phyloP scores from a whole-genome alignment of 83 land plant genomes.

The Diphasiastrum complanatum region DNA sequence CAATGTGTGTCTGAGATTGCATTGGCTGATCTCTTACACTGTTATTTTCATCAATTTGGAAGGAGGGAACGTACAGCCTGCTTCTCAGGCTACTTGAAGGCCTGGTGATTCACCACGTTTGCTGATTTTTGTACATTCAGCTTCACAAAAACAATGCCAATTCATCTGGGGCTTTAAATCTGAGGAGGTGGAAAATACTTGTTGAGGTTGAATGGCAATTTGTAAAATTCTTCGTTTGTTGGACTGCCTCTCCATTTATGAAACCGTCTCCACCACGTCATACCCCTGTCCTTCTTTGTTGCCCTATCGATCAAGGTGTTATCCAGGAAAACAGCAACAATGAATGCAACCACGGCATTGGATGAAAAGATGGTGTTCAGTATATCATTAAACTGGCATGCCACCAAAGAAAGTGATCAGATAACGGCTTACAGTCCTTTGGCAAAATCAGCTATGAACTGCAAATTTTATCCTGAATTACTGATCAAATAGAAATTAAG shows the following conservation, averaged over 20 bases:
- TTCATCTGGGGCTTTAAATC: no score
- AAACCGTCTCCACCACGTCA: slow-evolving; percentile 95
- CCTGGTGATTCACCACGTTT: no score
- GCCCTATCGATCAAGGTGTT: slow-evolving; percentile 72
- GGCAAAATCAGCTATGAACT: not conserved
- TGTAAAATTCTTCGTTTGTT: slow-evolving; percentile 90
- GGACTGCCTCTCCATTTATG: slow-evolving; percentile 76
- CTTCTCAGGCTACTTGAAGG: no score
- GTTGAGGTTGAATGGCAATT: slow-evolving; percentile 90
- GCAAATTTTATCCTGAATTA: not conserved
- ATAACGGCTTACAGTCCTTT: not conserved
- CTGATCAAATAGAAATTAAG: not conserved
- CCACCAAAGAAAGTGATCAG: slow-evolving; percentile 5
- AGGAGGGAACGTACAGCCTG: no score
- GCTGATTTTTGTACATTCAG: no score
- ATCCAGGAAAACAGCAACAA: slow-evolving; percentile 72
- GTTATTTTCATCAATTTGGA: no score
- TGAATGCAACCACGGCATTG: slow-evolving; percentile 69
- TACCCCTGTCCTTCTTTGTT: slow-evolving; percentile 72
- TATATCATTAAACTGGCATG: slow-evolving; percentile 81
- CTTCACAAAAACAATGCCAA: no score
- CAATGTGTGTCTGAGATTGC: no score
- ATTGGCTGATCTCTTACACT: no score
- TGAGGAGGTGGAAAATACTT: slow-evolving; percentile 97
- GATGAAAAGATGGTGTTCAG: slow-evolving; percentile 79